Percentiles rank a stretch among this genome's conserved stretches.
Evolutionary conservation across 345 rosid species (phyloP).

Genomic region (Eucalyptus lansdowneana): DNA sequence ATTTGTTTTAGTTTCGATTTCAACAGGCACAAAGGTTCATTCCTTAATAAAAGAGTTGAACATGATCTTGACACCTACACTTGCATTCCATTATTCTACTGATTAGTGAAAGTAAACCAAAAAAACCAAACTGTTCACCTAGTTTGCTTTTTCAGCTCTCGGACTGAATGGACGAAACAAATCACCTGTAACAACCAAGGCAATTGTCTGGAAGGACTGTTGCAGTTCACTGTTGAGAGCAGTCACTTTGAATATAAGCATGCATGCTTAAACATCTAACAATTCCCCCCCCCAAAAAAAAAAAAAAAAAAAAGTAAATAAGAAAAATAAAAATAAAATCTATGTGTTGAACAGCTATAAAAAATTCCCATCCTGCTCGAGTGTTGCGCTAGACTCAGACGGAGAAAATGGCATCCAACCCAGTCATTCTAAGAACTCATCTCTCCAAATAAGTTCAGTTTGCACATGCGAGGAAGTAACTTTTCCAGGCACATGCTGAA

Average conservation of each 20-base stretch:
- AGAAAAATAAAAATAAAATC: neutral
- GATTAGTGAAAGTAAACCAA: neutral
- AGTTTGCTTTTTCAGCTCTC: neutral
- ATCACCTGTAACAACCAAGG: neutral
- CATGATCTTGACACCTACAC: neutral
- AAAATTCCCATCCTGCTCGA: neutral
- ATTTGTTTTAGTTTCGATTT: neutral
- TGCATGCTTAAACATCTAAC: neutral
- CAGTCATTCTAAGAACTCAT: neutral
- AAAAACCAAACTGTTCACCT: neutral
- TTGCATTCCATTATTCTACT: neutral
- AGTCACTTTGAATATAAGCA: neutral
- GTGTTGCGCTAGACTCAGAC: neutral
- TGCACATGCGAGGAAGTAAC: neutral
- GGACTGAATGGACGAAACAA: neutral
- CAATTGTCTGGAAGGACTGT: neutral
- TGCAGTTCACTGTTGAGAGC: neutral
- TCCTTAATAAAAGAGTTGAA: neutral
- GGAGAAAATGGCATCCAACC: neutral
- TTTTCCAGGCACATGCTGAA: neutral
- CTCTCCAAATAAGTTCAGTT: neutral
- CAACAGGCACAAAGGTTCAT: neutral
- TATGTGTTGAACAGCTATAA: neutral
- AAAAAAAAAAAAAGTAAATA: neutral
- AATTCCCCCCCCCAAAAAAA: neutral